Conservation (phyloP, 2,329 filamentous ascomycete genomes). For the Cladorrhinum sp. region DNA sequence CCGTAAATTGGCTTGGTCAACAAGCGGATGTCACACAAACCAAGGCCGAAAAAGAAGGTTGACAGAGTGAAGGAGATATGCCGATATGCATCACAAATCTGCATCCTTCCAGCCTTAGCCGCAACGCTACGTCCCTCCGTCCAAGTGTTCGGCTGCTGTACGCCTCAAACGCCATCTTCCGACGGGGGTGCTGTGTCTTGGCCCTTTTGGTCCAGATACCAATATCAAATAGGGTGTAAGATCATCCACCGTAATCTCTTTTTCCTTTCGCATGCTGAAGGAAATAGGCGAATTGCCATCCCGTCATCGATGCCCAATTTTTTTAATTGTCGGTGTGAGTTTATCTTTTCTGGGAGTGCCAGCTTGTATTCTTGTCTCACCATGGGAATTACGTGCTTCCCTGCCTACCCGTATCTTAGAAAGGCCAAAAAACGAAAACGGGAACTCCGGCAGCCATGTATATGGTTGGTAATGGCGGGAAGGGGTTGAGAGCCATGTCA, state of each 20-base stretch:
- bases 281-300: background rate
- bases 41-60: background rate
- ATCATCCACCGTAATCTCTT: background rate
- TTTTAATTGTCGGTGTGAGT: background rate
- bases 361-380: background rate
- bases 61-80: conserved; percentile 10
- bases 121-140: background rate
- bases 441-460: background rate
- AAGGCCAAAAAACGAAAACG: background rate
- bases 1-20: conserved; percentile 5
- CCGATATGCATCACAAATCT: conserved; percentile 15
- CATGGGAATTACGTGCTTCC: background rate
- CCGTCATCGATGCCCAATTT: background rate
- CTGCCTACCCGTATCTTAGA: background rate
- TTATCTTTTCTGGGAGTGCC: background rate
- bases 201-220: background rate
- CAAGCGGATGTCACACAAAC: conserved; percentile 3
- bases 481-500: background rate
- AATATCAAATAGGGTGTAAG: background rate
- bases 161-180: background rate
- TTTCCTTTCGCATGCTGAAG: too few relatives aligned
- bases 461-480: background rate
- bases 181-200: conserved; percentile 1
- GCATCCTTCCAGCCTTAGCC: conserved; percentile 1
- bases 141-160: background rate